Evolutionary conservation across 768 basidiomycete genomes (phyloP).

Genomic region (Tricholoma terreum): DNA sequence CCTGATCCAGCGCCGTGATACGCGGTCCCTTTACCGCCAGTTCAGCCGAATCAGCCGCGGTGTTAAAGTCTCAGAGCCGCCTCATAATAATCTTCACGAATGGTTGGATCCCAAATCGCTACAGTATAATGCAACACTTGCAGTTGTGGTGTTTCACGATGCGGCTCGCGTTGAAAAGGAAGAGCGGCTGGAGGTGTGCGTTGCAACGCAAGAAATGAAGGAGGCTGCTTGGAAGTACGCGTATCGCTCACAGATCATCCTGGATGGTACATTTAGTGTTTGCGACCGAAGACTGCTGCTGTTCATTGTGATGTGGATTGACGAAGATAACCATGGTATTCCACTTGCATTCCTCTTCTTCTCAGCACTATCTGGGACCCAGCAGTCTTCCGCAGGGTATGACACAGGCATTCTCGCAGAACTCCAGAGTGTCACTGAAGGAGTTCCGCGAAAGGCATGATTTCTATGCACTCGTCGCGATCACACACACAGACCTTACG

Average conservation of each 20-base stretch:
- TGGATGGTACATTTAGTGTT: conserved; percentile 23
- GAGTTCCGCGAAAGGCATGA: too few relatives aligned
- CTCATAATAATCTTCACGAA: conserved; percentile 2
- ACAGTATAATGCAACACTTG: background rate
- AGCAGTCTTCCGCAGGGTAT: too few relatives aligned
- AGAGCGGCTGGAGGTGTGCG: conserved; percentile 18
- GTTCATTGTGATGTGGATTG: conserved; percentile 21
- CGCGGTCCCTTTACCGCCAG: too few relatives aligned
- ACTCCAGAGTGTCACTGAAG: too few relatives aligned
- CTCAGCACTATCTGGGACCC: too few relatives aligned
- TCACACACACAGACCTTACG: conserved; percentile 33
- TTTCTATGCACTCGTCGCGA: conserved; percentile 22
- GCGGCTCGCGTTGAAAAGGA: conserved; percentile 9
- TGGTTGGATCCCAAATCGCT: conserved; percentile 14
- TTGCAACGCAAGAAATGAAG: conserved; percentile 23
- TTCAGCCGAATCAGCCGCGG: too few relatives aligned
- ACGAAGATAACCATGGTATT: background rate
- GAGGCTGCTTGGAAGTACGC: conserved; percentile 20
- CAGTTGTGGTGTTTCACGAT: conserved; percentile 25
- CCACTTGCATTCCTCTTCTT: too few relatives aligned
- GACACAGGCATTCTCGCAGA: too few relatives aligned
- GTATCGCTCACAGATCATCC: conserved; percentile 15
- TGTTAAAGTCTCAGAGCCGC: background rate
- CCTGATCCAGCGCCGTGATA: too few relatives aligned
- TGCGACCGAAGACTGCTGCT: conserved; percentile 20